Conservation (phyloP, 371 early-diverging fungal genomes). For the Mortierella sp. region DNA sequence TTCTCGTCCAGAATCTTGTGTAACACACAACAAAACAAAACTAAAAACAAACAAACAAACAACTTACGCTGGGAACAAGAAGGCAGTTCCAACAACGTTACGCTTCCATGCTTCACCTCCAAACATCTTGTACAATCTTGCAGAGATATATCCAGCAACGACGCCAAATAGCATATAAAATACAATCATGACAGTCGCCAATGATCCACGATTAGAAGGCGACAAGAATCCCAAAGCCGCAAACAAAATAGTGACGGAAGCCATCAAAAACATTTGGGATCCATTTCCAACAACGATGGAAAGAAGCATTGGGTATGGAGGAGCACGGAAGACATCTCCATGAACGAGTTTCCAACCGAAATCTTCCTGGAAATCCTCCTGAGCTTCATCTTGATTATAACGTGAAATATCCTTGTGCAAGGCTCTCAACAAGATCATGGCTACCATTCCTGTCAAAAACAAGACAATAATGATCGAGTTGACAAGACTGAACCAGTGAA, state of each 20-base stretch:
- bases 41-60: background rate
- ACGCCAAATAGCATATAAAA: constrained; percentile 91
- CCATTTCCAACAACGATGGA: constrained; percentile 94
- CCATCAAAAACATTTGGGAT: constrained; percentile 91
- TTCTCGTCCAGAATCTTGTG: background rate
- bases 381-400: constrained; percentile 83
- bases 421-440: constrained; percentile 85
- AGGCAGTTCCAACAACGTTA: constrained; percentile 85
- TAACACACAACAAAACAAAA: background rate
- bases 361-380: constrained; percentile 91
- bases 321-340: constrained; percentile 95
- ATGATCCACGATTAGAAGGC: constrained; percentile 94
- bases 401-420: constrained; percentile 89
- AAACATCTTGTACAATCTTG: constrained; percentile 94
- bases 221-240: constrained; percentile 98
- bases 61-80: constrained; percentile 85
- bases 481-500: constrained; percentile 85
- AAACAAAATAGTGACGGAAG: constrained; percentile 83
- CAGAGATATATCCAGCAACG: constrained; percentile 90
- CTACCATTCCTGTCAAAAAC: constrained; percentile 92
- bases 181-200: constrained; percentile 90
- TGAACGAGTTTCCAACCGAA: constrained; percentile 94
- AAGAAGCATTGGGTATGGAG: constrained; percentile 81
- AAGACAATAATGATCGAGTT: constrained; percentile 91
- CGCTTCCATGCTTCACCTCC: constrained; percentile 89